Base-by-base conservation (phyloP, 75 land plant genomes). In the Selaginella tamariscina region DNA sequence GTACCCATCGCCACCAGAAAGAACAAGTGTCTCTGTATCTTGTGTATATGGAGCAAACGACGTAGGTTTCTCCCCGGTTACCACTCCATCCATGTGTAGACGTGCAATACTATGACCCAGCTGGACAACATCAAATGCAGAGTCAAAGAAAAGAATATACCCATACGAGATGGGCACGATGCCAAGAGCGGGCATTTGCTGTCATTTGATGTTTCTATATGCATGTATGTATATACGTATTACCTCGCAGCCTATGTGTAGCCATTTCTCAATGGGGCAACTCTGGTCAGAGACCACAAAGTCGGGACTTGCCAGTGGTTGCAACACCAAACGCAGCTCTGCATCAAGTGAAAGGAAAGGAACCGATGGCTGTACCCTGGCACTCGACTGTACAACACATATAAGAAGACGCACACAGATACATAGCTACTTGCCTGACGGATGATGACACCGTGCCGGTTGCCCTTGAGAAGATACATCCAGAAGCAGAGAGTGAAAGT, bases 201-300 rank as follows among this genome's bases (percentile, higher is more conserved):
- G 5, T 5, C 62, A 23, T 2, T 27, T 21, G 26, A 57, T 8
- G n/a, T n/a, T n/a, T n/a, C n/a, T n/a, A n/a, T n/a, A n/a, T n/a
- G n/a, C n/a, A n/a, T n/a, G n/a, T n/a, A n/a, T n/a, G n/a, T n/a
- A n/a, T n/a, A n/a, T n/a, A n/a, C n/a, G n/a, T n/a, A n/a, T n/a
- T 39, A 90, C 96, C 96, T 88, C 84, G 65, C 88, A 90, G 71
- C 96, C 91, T 68, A 90, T 55, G 72, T 90, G 96, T 65, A 90
- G 81, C 96, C 96, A 90, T 75, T 80, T 87, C 62, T 85, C 82
- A 30, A 78, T 28, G 5, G 83, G 79, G 74, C 87, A 83, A 31
- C 81, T 70, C 31, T 64, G 33, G 27, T 80, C 79, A 24, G 84
- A 66, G 56, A 72, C 70, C 24, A 74, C 78, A 66, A 33, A 29